A percentile compares a stretch with the other conserved stretches of the same genome.
These are phyloP conservation scores for Amylostereum chailletii DNA, from an alignment of 1,284 basidiomycete species.

Conservation along the genomic window DNA sequence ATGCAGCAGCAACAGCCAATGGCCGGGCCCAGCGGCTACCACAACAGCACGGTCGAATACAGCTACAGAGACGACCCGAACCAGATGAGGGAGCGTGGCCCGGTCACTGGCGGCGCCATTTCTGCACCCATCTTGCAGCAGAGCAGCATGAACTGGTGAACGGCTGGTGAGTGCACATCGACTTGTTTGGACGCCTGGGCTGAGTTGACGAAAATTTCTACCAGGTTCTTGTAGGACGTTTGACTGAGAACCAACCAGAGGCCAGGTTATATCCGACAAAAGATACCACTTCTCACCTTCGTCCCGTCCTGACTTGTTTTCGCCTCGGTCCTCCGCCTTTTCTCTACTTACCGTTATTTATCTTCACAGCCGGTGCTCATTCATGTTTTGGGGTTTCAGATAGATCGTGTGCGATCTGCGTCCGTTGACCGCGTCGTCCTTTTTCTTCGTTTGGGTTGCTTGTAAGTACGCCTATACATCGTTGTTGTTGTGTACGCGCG, in stretches of 20 bases:
- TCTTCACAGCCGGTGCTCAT: too few species aligned
- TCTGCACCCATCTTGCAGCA: slow-evolving; percentile 60
- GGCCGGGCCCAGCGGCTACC: slow-evolving; percentile 2
- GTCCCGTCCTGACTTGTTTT: too few species aligned
- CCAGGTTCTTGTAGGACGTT: not conserved
- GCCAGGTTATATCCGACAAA: not conserved
- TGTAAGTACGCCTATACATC: too few species aligned
- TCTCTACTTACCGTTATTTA: too few species aligned
- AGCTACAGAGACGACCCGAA: slow-evolving; percentile 18
- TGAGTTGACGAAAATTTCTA: not conserved
- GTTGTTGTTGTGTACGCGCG: too few species aligned
- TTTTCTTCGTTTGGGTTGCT: too few species aligned
- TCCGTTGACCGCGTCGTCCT: too few species aligned
- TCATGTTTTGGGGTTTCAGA: too few species aligned
- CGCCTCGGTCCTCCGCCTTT: too few species aligned
- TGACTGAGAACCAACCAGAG: not conserved
- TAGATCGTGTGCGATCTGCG: too few species aligned
- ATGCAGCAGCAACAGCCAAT: slow-evolving; percentile 3
- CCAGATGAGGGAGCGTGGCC: slow-evolving; percentile 41
- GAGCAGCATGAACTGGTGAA: slow-evolving; percentile 57
- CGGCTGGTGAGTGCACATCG: slow-evolving; percentile 27
- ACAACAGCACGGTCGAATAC: slow-evolving; percentile 21
- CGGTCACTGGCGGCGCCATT: slow-evolving; percentile 44
- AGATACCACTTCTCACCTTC: slow-evolving; percentile 1
- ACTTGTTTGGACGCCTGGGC: not conserved